Base-by-base conservation (phyloP, 495 filamentous ascomycete genomes). In the Stereocaulon alpinum region DNA sequence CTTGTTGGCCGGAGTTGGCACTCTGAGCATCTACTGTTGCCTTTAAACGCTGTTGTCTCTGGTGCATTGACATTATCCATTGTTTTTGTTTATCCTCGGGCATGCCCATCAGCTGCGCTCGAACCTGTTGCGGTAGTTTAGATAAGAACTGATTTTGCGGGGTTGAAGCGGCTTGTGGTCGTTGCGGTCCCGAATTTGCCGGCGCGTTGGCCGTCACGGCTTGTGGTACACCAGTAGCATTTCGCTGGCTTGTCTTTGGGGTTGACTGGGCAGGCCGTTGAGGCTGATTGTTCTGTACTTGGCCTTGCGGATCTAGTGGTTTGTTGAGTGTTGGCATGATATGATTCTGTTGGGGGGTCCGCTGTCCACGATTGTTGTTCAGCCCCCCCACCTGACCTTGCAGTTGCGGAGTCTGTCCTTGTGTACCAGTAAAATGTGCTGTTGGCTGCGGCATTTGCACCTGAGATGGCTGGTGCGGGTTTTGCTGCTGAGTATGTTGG, bases 251-350 rank as follows among this genome's bases (percentile, higher is more conserved):
- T n/a, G 14, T 61, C 49, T 44, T 69, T 66, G n/a, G 64, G 65
- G n/a, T 59, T 40, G 32, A 11, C 40, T 64, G 64, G 34, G 40
- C 32, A n/a, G 50, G 44, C 53, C 62, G 61, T 51, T 63, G 63
- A 20, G 55, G 37, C 34, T 68, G 63, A 66, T 74, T 70, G 2
- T 67, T 69, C 48, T 71, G 74, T 7, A 64, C 65, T 58, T 76
- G 76, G 27, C 68, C 70, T 6, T 68, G 65, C 5, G 75, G 73
- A 22, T 71, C 72, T 70, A 84, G 78, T 0, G 81, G 80, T 51
- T 78, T 77, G 42, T 81, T 86, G 42, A 84, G 70, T 71, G 79
- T 81, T 0, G 79, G 72, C 81, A 85, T 84, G 54, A 73, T 54
- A 6, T 58, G 59, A 11, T 52, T 79, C 56, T 80, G 79, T 53